A percentile compares a stretch with the other conserved stretches of the same genome.
Evolutionary conservation across 805 yeast genomes (phyloP).

Genomic region (Wickerhamiella dianesei): DNA sequence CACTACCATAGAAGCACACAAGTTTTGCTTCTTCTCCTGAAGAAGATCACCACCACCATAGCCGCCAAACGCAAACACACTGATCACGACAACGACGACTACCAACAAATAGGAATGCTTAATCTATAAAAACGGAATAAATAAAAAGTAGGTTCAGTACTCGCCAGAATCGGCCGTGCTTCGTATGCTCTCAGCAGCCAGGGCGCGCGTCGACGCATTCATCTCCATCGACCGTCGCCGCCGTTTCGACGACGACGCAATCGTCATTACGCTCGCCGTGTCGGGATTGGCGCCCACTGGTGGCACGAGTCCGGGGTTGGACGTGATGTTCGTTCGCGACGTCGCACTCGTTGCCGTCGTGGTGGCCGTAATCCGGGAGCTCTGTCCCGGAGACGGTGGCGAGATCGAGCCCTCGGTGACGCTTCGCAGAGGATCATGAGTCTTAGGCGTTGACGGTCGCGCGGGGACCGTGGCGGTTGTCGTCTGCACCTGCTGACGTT

Average conservation of each 20-base stretch:
- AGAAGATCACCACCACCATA: too few species aligned
- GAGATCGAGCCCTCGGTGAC: background rate
- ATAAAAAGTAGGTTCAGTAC: too few species aligned
- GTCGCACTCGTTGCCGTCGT: background rate
- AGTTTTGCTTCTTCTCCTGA: too few species aligned
- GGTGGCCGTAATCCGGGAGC: background rate
- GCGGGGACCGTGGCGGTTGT: too few species aligned
- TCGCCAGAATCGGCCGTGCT: background rate
- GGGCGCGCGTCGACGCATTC: slow-evolving; percentile 26
- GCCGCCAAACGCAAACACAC: too few species aligned
- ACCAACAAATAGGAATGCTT: too few species aligned
- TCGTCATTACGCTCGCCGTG: slow-evolving; percentile 27
- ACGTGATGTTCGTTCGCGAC: background rate
- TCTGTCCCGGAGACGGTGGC: background rate
- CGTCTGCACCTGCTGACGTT: too few species aligned
- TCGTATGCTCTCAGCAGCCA: slow-evolving; percentile 22
- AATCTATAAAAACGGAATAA: too few species aligned
- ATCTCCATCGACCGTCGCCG: slow-evolving; percentile 26
- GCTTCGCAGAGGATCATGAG: background rate
- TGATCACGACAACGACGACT: too few species aligned
- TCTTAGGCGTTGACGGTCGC: background rate
- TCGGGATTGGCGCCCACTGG: slow-evolving; percentile 12
- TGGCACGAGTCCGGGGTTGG: background rate
- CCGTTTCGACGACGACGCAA: slow-evolving; percentile 27
- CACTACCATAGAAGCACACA: too few species aligned